Base-by-base conservation (phyloP, 2,329 filamentous ascomycete genomes). In the Ophiostoma montium region DNA sequence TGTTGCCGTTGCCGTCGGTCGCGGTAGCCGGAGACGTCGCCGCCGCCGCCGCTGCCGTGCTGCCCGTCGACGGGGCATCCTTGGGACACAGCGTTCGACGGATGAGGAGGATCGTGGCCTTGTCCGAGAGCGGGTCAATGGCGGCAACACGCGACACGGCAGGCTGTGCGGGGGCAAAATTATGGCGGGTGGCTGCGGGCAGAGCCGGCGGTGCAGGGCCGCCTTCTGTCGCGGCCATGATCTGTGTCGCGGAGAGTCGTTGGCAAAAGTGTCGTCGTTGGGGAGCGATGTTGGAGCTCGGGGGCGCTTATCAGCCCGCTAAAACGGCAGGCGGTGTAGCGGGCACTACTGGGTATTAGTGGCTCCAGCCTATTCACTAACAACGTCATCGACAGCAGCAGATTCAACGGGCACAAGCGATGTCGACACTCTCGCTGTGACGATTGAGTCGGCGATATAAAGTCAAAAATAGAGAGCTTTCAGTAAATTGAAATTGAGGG, bases 51-150 rank as follows among this genome's bases (percentile, higher is more conserved):
- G 21, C 18, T 5, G 44, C 10, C 41, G 31, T 49, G 43, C 12
- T 41, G 16, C 44, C 3, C 15, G 27, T 23, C 35, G 41, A 18
- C 35, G 43, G 32, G n/a, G 72, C 68, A 50, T 81, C 74, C 57
- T 86, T 81, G n/a, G 84, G 76, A 63, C 86, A 95, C 44, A 96
- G 77, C 35, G 82, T 81, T 46, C 87, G 82, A 52, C 88, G 85
- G 65, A 95, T 86, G 56, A 95, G 76, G 53, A 81, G 75, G 23
- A 79, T 68, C 0, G 88, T 94, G n/a, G 84, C 81, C 60, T 79
- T 82, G 61, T 95, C 84, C 35, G 84, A 86, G 53, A 81, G 72
- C 46, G 75, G 71, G 63, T 76, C 76, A 50, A 63, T 54, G 27
- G 65, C 55, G 8, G 57, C 51, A 46, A 63, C 57, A 49, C 55